Percentiles rank a stretch among this genome's conserved stretches.
These are phyloP conservation scores for Leccinum arenicola DNA, from an alignment of 768 basidiomycete genomes.

Conservation along the genomic window DNA sequence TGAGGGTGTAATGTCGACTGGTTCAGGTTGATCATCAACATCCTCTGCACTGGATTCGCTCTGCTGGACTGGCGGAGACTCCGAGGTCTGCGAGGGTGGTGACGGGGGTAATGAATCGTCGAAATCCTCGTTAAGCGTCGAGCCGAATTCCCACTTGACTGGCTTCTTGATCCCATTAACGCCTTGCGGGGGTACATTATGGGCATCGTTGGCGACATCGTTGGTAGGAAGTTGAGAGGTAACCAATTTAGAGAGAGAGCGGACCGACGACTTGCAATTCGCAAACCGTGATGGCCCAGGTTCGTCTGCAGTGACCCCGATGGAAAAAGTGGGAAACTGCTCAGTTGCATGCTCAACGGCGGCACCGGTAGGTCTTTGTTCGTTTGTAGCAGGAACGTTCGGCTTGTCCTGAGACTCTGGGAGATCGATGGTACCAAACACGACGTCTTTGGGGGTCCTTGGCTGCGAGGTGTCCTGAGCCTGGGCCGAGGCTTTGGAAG, in stretches of 20 bases:
- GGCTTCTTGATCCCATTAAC: constrained; percentile 14
- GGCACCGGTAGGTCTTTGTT: constrained; percentile 11
- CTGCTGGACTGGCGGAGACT: neutral
- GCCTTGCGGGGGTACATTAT: neutral
- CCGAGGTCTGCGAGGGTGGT: neutral
- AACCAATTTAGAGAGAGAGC: constrained; percentile 14
- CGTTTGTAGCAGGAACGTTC: neutral
- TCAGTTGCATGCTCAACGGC: constrained; percentile 23
- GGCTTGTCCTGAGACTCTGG: constrained; percentile 19
- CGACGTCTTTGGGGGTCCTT: constrained; percentile 31
- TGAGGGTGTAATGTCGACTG: neutral
- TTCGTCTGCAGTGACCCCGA: constrained; percentile 44
- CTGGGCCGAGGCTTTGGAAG: constrained; percentile 4
- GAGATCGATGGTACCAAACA: constrained; percentile 51
- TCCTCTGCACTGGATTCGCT: neutral
- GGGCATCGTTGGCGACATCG: constrained; percentile 1
- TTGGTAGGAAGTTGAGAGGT: neutral
- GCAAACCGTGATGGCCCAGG: constrained; percentile 24
- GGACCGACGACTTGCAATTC: constrained; percentile 26
- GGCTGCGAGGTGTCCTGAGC: constrained; percentile 8
- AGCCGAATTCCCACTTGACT: constrained; percentile 59
- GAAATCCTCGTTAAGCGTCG: constrained; percentile 28
- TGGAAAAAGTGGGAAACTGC: constrained; percentile 39
- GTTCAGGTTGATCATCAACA: neutral
- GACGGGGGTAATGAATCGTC: constrained; percentile 1